Evolutionary conservation across 331 rosid species (phyloP).

Genomic region (Acacia pycnantha): DNA sequence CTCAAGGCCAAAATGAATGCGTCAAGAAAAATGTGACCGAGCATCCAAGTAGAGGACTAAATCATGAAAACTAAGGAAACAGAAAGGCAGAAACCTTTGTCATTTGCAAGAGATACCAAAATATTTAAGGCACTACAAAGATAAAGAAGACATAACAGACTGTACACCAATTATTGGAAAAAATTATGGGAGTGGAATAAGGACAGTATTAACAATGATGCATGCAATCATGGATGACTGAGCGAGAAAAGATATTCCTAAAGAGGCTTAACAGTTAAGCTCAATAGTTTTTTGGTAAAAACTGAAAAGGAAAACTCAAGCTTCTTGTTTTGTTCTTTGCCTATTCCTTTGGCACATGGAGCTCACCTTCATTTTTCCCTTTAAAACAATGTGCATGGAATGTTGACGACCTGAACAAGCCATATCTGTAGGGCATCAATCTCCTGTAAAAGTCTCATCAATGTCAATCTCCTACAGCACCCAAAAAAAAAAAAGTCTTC

Average conservation of each 20-base stretch:
- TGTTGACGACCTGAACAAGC: constrained; percentile 47
- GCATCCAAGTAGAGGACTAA: background rate
- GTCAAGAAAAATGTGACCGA: background rate
- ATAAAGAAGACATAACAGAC: background rate
- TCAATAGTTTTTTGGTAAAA: background rate
- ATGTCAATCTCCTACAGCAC: background rate
- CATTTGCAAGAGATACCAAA: constrained; percentile 1
- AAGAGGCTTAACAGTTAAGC: constrained; percentile 12
- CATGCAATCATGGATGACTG: background rate
- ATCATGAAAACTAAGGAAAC: constrained; percentile 17
- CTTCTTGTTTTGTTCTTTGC: background rate
- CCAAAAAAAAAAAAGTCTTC: background rate
- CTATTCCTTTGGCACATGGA: background rate
- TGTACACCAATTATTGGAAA: constrained; percentile 9
- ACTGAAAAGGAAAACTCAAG: background rate
- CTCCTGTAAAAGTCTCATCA: constrained; percentile 48
- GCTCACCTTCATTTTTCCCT: constrained; percentile 49
- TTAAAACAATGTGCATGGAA: constrained; percentile 29
- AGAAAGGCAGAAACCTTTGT: background rate
- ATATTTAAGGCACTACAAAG: constrained; percentile 1
- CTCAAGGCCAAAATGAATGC: too few species aligned
- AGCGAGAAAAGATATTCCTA: background rate
- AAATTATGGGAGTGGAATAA: background rate
- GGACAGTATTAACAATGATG: constrained; percentile 14
- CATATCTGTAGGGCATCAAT: constrained; percentile 35